Percentiles rank a stretch among this genome's conserved stretches.
These are phyloP conservation scores for Talaromyces sp. DNA, from an alignment of 2,329 filamentous ascomycete genomes.

Conservation along the genomic window DNA sequence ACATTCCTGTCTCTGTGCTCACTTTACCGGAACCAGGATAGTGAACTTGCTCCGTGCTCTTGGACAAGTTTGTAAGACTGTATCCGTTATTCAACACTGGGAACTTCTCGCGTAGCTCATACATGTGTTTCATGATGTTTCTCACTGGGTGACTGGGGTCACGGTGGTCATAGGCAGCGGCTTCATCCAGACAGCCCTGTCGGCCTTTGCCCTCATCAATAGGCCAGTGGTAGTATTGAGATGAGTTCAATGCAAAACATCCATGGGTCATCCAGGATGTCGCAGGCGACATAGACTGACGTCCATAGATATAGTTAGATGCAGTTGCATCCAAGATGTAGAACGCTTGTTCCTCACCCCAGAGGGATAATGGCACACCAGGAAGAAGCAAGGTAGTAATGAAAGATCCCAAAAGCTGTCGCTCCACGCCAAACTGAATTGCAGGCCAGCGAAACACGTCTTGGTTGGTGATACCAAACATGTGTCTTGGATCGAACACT, in stretches of 20 bases:
- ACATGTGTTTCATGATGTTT: slow-evolving; percentile 64
- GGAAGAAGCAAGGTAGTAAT: slow-evolving; percentile 63
- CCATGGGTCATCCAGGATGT: slow-evolving; percentile 66
- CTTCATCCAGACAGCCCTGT: slow-evolving; percentile 59
- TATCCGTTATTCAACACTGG: slow-evolving; percentile 64
- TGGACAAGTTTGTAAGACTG: slow-evolving; percentile 57
- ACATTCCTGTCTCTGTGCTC: slow-evolving; percentile 61
- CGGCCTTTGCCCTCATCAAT: slow-evolving; percentile 49
- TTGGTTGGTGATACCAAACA: slow-evolving; percentile 67
- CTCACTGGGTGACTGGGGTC: slow-evolving; percentile 64
- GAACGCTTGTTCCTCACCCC: slow-evolving; percentile 68
- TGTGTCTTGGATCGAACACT: slow-evolving; percentile 64
- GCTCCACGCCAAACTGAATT: slow-evolving; percentile 58
- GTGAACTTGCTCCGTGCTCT: slow-evolving; percentile 53
- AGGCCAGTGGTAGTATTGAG: slow-evolving; percentile 62
- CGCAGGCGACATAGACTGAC: slow-evolving; percentile 62
- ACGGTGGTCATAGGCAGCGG: slow-evolving; percentile 62
- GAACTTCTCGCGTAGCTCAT: slow-evolving; percentile 59
- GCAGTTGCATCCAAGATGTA: slow-evolving; percentile 67
- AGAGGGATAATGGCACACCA: slow-evolving; percentile 62
- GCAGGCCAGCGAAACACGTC: slow-evolving; percentile 68
- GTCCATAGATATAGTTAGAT: slow-evolving; percentile 66
- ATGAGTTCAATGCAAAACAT: slow-evolving; percentile 60
- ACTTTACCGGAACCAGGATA: slow-evolving; percentile 57
- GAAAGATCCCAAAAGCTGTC: slow-evolving; percentile 60